Base-by-base conservation (phyloP, 2,329 filamentous ascomycete species). In the Aphanoascus verrucosus region DNA sequence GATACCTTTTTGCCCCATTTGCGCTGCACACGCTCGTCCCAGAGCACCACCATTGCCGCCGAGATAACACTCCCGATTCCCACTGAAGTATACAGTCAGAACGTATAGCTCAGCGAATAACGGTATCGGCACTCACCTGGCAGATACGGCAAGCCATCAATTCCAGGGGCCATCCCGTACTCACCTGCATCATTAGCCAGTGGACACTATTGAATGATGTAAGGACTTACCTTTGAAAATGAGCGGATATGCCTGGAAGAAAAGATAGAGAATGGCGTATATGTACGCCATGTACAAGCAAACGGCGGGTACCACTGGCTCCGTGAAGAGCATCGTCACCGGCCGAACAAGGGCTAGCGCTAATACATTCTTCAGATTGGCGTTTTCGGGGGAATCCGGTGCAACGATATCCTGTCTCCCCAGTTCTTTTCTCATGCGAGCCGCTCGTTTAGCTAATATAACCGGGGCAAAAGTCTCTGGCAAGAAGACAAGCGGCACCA, bases 381-480 rank as follows among this genome's bases (percentile, higher is more conserved):
- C 19, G 12, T 42, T 45, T 34, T 51, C 43, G 2, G 47, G 7
- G 1, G 49, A 49, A 8, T 35, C 28, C 20, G 23, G 37, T 35
- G 52, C n/a, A 20, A 55, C 17, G 15, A 57, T 55, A 34, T 55
- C 42, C 28, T 55, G 37, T 8, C 43, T 2, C 4, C 40, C 40
- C 14, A 28, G 19, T 19, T 57, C 49, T 35, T 57, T 57, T 42
- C 52, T 35, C 31, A 56, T 38, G 3, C 41, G 40, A 6, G 43
- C 32, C 8, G 48, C 80, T 74, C 1, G 79, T 77, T 1, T 83
- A 77, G 71, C 69, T 19, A 83, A 70, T 19, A 84, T 72, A 3
- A 82, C 69, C 0, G 81, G 81, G 1, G 68, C 76, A 60, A 77
- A 83, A 0, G 80, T 83, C 63, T 85, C 82, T 6, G 81, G 83